phyloP scores from a whole-genome alignment of 2,329 filamentous ascomycete genomes.

The Cladosporium halotolerans region DNA sequence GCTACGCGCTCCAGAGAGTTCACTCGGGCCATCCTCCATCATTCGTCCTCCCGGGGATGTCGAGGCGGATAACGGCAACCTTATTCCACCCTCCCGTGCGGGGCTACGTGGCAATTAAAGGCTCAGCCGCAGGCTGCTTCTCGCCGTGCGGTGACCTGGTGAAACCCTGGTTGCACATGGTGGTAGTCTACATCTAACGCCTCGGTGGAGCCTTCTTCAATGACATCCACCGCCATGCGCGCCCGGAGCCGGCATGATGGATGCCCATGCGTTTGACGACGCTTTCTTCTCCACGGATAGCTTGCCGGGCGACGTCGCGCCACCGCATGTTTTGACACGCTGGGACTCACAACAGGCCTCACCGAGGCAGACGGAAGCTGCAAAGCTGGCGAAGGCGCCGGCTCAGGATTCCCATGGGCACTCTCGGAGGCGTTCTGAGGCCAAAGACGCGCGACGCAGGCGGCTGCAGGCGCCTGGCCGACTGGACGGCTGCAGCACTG shows the following conservation, averaged over 20 bases:
- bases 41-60: no score
- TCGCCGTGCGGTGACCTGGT: no score
- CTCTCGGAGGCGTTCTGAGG: not conserved
- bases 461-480: not conserved
- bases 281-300: not conserved
- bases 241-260: conserved; percentile 1
- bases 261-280: not conserved
- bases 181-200: not conserved
- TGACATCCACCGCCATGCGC: not conserved
- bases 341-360: conserved; percentile 8
- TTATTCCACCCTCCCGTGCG: conserved; percentile 5
- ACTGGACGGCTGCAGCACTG: not conserved
- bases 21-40: no score
- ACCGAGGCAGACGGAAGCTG: not conserved
- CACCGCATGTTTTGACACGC: conserved; percentile 1
- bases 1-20: no score
- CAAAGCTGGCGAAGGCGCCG: not conserved
- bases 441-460: not conserved
- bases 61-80: conserved; percentile 1
- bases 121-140: conserved; percentile 1
- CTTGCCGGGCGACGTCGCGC: not conserved
- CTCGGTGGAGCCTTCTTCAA: not conserved
- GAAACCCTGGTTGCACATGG: no score
- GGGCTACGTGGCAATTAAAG: conserved; percentile 10
- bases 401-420: not conserved